Evolutionary conservation across 2,329 filamentous ascomycete genomes (phyloP), one percentile per base, ranked within the genome.

Genomic region (Clarireedia homoeocarpa): DNA sequence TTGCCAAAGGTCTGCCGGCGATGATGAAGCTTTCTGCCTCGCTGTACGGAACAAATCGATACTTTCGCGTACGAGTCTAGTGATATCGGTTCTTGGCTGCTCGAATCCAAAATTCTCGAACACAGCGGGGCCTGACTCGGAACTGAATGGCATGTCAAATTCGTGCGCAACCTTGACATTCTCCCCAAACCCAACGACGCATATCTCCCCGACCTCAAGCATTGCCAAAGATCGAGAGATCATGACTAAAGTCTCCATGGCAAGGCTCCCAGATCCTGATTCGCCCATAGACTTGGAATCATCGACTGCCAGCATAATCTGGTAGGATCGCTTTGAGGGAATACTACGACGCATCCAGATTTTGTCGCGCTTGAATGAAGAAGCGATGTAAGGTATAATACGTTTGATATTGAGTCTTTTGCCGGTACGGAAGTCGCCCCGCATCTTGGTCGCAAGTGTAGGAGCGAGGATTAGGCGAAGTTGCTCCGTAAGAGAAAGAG

Each of bases 361-460:
- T 78, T 99, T 99, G 81, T 99, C 94, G 59, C 94, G 89, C 78
- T 96, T 97, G 80, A 96, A 99, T 69, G 88, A 86, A 0, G 91
- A 97, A 1, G 95, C 94, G 65, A 99, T 97, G 74, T 99, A 99
- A 0, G 95, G 94, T 66, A 99, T 99, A 73, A 99, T 99, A 64
- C 92, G 90, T 74, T 97, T 97, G 77, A 99, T 96, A 73, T 97
- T 99, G 65, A 99, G 89, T 0, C 94, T 87, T 72, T 99, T 99
- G 61, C 94, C 94, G 0, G 94, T 99, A 63, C 94, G 89, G 80
- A 95, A 97, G 63, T 95, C 91, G 45, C 94, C 94, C 2, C 92
- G 91, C 60, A 99, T 88, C 69, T 97, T 99, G 39, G 94, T 97
- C 1, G 92, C 91, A 53, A 95, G 85, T 0, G 92, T 97, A 0